A percentile compares a stretch with the other conserved stretches of the same genome.
These are phyloP conservation scores for Fusarium tjaetaba DNA, from an alignment of 2,329 filamentous ascomycete genomes.

Conservation along the genomic window DNA sequence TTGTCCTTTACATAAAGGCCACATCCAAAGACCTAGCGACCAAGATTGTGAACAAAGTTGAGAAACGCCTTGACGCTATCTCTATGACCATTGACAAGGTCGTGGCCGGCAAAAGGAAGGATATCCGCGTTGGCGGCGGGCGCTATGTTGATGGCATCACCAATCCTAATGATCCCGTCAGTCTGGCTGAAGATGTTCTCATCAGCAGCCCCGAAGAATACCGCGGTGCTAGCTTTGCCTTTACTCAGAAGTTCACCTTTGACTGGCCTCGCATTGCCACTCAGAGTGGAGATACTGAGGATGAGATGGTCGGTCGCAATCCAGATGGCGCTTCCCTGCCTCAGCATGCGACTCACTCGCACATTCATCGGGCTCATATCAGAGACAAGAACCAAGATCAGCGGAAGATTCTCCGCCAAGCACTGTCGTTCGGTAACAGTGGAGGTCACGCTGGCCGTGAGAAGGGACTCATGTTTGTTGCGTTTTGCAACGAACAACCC, in stretches of 20 bases:
- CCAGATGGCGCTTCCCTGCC: background rate
- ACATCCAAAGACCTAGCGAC: background rate
- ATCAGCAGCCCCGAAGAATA: background rate
- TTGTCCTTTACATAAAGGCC: background rate
- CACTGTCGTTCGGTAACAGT: background rate
- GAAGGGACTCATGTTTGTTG: background rate
- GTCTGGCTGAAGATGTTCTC: background rate
- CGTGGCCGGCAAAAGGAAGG: background rate
- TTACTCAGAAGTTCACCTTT: background rate
- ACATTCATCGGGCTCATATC: background rate
- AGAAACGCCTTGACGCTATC: background rate
- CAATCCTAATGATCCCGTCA: background rate
- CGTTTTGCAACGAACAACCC: background rate
- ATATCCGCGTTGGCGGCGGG: background rate
- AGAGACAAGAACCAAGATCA: background rate
- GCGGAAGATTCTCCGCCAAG: background rate
- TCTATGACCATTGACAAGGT: background rate
- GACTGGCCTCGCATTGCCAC: background rate
- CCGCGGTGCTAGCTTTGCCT: background rate
- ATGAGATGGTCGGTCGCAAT: background rate
- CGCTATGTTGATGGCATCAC: background rate
- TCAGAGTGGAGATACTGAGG: background rate
- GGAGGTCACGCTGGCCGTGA: background rate
- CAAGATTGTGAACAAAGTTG: background rate
- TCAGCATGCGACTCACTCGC: background rate